A percentile compares a stretch with the other conserved stretches of the same genome.
phyloP scores from a whole-genome alignment of 768 basidiomycete genomes.

The Mycena albidolilacea region DNA sequence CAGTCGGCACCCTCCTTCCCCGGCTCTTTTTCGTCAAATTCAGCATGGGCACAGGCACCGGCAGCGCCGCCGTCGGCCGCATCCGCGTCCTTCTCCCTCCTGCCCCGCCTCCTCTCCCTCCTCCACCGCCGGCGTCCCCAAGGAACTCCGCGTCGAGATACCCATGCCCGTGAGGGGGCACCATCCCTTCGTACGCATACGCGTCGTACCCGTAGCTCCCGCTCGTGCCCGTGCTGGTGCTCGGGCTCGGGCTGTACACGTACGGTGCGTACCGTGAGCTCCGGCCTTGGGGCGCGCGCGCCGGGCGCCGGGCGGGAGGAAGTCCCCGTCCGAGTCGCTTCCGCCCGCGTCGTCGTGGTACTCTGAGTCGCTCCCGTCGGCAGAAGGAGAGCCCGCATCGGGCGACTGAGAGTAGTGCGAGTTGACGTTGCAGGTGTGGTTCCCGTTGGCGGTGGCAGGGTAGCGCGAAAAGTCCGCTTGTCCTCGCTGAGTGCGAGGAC shows the following conservation, averaged over 20 bases:
- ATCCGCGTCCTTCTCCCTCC: too few species aligned
- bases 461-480: background rate
- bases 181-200: constrained; percentile 8
- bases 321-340: constrained; percentile 44
- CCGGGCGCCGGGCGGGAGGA: background rate
- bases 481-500: constrained; percentile 16
- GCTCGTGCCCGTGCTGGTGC: constrained; percentile 10
- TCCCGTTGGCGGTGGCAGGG: background rate
- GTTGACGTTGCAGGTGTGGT: too few species aligned
- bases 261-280: constrained; percentile 33
- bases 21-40: too few species aligned
- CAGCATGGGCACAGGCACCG: too few species aligned
- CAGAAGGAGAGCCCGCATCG: background rate
- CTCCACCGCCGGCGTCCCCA: too few species aligned
- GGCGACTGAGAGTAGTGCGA: background rate
- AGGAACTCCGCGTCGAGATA: too few species aligned
- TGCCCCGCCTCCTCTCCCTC: too few species aligned
- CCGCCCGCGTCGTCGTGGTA: constrained; percentile 38
- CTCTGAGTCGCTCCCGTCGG: constrained; percentile 35
- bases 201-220: background rate
- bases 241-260: constrained; percentile 15
- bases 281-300: background rate
- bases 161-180: too few species aligned
- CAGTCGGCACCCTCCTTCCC: too few species aligned
- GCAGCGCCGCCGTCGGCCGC: too few species aligned